These are phyloP conservation scores for Petunia secreta DNA, from an alignment of 257 asterid species.

Conservation along the genomic window DNA sequence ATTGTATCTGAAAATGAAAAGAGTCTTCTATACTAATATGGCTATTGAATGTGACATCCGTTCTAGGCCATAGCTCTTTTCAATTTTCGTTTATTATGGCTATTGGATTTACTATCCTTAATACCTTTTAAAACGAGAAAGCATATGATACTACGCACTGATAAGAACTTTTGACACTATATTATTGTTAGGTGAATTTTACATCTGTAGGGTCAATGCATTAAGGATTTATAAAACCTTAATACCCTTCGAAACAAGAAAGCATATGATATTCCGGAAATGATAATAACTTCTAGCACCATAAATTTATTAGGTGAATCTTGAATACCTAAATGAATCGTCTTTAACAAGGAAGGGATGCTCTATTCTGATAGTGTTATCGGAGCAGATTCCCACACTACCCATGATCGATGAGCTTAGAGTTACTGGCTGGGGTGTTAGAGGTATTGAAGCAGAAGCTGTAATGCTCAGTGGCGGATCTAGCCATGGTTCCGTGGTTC, in stretches of 20 bases:
- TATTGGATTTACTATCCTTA: no score
- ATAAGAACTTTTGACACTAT: no score
- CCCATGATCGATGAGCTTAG: conserved; percentile 96
- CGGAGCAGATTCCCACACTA: conserved; percentile 96
- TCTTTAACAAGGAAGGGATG: conserved; percentile 76
- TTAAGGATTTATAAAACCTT: neutral
- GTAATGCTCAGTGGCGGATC: no score
- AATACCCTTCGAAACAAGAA: neutral
- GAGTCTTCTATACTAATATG: neutral
- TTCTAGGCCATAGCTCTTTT: neutral
- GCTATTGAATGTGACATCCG: neutral
- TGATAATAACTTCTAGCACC: conserved; percentile 18
- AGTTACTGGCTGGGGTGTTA: conserved; percentile 99
- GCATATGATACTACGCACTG: no score
- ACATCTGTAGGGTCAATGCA: neutral
- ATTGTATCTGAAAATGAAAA: conserved; percentile 32
- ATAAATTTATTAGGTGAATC: conserved; percentile 66
- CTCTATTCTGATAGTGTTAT: conserved; percentile 98
- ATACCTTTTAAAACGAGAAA: no score
- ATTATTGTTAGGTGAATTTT: no score
- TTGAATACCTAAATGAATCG: conserved; percentile 94
- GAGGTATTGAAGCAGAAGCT: conserved; percentile 99
- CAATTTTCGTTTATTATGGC: neutral
- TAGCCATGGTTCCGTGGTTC: no score
- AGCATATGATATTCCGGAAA: conserved; percentile 16